phyloP scores from a whole-genome alignment of 2,329 filamentous ascomycete genomes.

The Microdochium nivale region DNA sequence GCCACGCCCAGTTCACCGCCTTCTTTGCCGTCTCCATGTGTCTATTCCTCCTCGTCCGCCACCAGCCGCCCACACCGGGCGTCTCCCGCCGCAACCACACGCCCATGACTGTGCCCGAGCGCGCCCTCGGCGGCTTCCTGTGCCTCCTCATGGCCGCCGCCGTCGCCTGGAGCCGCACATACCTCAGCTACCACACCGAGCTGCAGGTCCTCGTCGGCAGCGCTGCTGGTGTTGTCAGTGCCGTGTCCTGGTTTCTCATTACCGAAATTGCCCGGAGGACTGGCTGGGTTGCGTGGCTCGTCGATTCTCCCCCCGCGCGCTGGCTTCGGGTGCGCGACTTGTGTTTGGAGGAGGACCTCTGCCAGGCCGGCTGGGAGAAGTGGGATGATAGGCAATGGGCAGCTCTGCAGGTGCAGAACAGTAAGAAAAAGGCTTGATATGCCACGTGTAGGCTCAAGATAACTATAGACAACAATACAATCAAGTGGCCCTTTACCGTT shows the following conservation, averaged over 20 bases:
- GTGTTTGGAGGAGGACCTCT: constrained; percentile 78
- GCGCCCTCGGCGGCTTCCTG: constrained; percentile 43
- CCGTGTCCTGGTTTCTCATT: constrained; percentile 68
- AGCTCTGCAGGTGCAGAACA: constrained; percentile 22
- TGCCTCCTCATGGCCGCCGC: constrained; percentile 53
- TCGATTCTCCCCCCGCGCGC: constrained; percentile 57
- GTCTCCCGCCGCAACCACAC: constrained; percentile 30
- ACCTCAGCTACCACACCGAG: constrained; percentile 86
- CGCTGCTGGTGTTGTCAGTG: constrained; percentile 61
- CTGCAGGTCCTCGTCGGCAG: constrained; percentile 80
- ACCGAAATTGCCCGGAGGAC: constrained; percentile 57
- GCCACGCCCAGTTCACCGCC: constrained; percentile 88
- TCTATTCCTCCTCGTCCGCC: constrained; percentile 77
- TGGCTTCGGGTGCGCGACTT: constrained; percentile 73
- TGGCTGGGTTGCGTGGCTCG: constrained; percentile 63
- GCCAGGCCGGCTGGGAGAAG: constrained; percentile 87
- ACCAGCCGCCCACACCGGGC: constrained; percentile 45
- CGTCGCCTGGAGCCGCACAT: constrained; percentile 78
- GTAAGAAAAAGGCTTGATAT: constrained; percentile 13
- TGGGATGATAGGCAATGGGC: constrained; percentile 56
- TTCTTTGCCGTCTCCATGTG: constrained; percentile 83
- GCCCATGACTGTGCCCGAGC: constrained; percentile 56
- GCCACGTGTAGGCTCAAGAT: background rate
- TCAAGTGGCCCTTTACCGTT: too few relatives aligned
- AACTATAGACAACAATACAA: background rate